A percentile compares a stretch with the other conserved stretches of the same genome.
These are phyloP conservation scores for Alternaria conjuncta DNA, from an alignment of 2,329 filamentous ascomycete genomes.

Conservation along the genomic window DNA sequence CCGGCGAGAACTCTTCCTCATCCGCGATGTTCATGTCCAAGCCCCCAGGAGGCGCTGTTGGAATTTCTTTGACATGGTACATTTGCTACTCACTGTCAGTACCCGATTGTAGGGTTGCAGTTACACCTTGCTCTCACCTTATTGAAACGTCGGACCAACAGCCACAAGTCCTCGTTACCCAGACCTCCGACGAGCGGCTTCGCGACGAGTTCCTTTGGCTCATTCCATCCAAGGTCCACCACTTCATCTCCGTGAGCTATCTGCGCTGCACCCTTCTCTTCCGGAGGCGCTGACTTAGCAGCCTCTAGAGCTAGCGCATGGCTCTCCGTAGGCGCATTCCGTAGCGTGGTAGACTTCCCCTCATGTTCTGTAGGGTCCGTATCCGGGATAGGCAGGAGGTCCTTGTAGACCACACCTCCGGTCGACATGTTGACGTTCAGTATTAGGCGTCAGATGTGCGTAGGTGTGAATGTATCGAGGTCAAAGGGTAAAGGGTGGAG, in stretches of 20 bases:
- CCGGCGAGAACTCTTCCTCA: slow-evolving; percentile 83
- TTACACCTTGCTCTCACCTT: slow-evolving; percentile 57
- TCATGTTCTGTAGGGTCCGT: slow-evolving; percentile 38
- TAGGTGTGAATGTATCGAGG: background rate
- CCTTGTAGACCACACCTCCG: slow-evolving; percentile 44
- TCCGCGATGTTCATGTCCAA: slow-evolving; percentile 82
- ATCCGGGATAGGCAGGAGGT: slow-evolving; percentile 46
- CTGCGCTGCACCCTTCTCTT: slow-evolving; percentile 55
- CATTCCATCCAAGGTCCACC: slow-evolving; percentile 73
- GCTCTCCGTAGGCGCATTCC: slow-evolving; percentile 54
- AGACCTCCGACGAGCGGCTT: slow-evolving; percentile 70
- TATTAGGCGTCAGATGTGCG: background rate
- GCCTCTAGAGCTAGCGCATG: slow-evolving; percentile 55
- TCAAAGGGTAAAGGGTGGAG: background rate
- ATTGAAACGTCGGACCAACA: slow-evolving; percentile 74
- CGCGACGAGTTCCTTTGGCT: slow-evolving; percentile 62
- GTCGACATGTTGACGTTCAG: slow-evolving; percentile 33
- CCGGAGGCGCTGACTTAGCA: slow-evolving; percentile 41
- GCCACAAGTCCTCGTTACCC: slow-evolving; percentile 75
- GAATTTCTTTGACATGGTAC: slow-evolving; percentile 73
- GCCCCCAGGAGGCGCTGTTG: slow-evolving; percentile 66
- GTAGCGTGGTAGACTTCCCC: slow-evolving; percentile 41
- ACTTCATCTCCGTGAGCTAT: slow-evolving; percentile 59
- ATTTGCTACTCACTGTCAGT: slow-evolving; percentile 59
- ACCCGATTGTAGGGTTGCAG: background rate